phyloP scores from a whole-genome alignment of 2,329 filamentous ascomycete species.

The Corinectria fuckeliana region DNA sequence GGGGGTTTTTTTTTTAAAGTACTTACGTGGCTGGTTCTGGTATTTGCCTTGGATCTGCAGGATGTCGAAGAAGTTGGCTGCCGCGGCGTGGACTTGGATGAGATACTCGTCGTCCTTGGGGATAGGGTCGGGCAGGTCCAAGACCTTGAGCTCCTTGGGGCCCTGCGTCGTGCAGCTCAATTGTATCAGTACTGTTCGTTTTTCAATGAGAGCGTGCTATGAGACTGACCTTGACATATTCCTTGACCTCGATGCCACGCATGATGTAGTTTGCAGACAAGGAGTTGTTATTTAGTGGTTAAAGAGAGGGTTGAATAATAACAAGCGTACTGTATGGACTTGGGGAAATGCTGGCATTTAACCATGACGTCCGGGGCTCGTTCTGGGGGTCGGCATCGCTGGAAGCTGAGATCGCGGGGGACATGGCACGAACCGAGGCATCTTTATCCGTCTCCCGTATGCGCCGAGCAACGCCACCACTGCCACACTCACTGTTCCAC shows the following conservation, averaged over 20 bases:
- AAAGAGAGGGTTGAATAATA: neutral
- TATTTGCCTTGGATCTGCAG: conserved; percentile 96
- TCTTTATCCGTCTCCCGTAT: conserved; percentile 22
- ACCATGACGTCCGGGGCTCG: neutral
- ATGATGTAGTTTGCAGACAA: conserved; percentile 54
- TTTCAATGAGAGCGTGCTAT: too few relatives aligned
- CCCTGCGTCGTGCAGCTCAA: conserved; percentile 58
- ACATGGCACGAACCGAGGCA: conserved; percentile 36
- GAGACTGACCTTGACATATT: conserved; percentile 75
- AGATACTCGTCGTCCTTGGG: conserved; percentile 80
- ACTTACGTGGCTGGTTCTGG: conserved; percentile 79
- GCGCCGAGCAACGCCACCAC: neutral
- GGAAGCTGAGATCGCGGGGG: conserved; percentile 31
- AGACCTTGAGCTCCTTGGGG: conserved; percentile 79
- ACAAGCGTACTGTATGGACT: neutral
- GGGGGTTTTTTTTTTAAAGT: neutral
- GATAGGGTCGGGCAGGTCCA: conserved; percentile 74
- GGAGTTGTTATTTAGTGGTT: neutral
- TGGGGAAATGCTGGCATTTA: neutral
- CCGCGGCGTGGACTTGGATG: conserved; percentile 84
- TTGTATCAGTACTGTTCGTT: too few relatives aligned
- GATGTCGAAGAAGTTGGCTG: conserved; percentile 97
- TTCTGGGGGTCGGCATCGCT: neutral
- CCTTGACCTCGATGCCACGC: conserved; percentile 75
- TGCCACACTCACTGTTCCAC: neutral